These are phyloP conservation scores for sweet orange (Citrus sinensis) DNA, from an alignment of 345 rosid genomes.

Conservation along the genomic window DNA sequence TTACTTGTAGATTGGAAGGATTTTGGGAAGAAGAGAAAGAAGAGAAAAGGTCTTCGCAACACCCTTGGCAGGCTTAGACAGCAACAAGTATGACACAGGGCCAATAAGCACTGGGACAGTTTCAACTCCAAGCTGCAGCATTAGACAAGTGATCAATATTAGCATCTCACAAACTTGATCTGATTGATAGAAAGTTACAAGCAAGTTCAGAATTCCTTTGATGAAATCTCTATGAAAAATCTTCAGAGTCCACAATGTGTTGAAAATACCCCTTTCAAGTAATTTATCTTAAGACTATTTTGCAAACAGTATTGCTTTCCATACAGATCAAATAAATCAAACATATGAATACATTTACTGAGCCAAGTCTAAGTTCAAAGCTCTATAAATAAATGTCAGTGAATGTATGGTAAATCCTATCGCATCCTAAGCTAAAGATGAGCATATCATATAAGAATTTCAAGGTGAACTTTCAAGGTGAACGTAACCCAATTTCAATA, in stretches of 20 bases:
- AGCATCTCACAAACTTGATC: constrained; percentile 9
- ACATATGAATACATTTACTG: not conserved
- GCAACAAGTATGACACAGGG: constrained; percentile 91
- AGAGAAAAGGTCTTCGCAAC: constrained; percentile 76
- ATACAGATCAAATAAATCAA: not conserved
- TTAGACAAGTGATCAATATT: constrained; percentile 5
- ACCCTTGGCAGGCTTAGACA: constrained; percentile 93
- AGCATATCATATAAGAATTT: not conserved
- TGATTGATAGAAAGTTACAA: not conserved
- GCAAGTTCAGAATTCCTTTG: not conserved
- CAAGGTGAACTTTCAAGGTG: no score
- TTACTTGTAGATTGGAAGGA: constrained; percentile 92
- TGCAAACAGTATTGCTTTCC: not conserved
- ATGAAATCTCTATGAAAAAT: not conserved
- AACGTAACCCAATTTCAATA: no score
- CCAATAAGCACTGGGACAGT: constrained; percentile 92
- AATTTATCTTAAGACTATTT: not conserved
- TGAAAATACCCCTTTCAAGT: not conserved
- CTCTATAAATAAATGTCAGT: not conserved
- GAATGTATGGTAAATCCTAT: not conserved
- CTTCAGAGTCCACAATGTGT: not conserved
- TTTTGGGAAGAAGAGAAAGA: constrained; percentile 84
- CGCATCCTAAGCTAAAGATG: not conserved
- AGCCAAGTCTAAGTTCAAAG: not conserved
- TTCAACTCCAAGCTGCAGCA: constrained; percentile 77